Base-by-base conservation (phyloP, 495 filamentous ascomycete genomes). In the Sporormia fimetaria region DNA sequence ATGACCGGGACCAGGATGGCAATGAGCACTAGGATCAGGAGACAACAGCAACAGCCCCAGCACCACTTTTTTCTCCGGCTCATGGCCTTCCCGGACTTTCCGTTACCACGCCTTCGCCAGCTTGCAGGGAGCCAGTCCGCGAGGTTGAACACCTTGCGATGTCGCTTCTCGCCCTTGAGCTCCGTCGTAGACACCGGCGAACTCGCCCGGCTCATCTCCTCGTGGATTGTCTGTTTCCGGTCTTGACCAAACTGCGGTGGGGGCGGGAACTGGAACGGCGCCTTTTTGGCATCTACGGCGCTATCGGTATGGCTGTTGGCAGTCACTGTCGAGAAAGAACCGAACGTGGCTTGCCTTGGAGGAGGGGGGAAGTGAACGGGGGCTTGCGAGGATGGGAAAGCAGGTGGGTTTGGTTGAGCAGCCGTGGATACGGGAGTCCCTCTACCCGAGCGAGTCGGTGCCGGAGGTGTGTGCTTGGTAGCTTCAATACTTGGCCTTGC, bases 21-120 rank as follows among this genome's bases (percentile, higher is more conserved):
- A 21, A 57, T 32, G n/a, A 57, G 36, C 17, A 44, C 33, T 6
- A 53, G 29, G 25, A 56, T 33, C 9, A 51, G 16, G n/a, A 56
- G 27, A 24, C 49, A 48, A 24, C 51, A 54, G 17, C 51, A 38
- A 29, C 56, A 33, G 39, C 30, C 14, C 27, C 50, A 57, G 21
- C 40, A 54, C 7, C 50, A 47, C 28, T 29, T 12, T 12, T 30
- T 11, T 16, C 39, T 34, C 28, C 27, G 15, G 2, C 42, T 47
- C 36, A 45, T 57, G 18, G 23, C 32, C 7, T 34, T 10, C 9
- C 15, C 8, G 22, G 44, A 37, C 35, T 40, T 34, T 20, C 26
- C 36, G 4, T 36, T 7, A 9, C 21, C 29, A 8, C 27, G 24
- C 7, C 18, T 12, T 5, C 12, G n/a, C 24, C 25, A 47, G 12